Percentiles rank a stretch among this genome's conserved stretches.
Conservation (phyloP, 805 yeast species). For the Myxozyma mucilagina region DNA sequence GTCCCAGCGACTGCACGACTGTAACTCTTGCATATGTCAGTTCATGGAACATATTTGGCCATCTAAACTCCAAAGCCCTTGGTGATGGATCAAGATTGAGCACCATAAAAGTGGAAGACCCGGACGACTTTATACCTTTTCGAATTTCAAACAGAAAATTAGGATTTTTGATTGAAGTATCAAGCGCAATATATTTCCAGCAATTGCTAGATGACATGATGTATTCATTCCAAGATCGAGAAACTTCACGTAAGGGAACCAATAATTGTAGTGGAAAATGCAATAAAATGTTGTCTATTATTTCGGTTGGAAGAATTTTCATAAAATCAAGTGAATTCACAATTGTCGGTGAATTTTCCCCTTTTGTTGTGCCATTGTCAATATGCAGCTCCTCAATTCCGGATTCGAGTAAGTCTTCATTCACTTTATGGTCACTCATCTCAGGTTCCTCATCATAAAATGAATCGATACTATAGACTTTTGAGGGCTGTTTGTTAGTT, state of each 20-base stretch:
- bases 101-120: background rate
- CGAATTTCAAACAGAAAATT: background rate
- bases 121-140: background rate
- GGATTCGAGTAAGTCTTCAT: too few relatives aligned
- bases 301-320: background rate
- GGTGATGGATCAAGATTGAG: conserved; percentile 7
- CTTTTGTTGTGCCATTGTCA: too few relatives aligned
- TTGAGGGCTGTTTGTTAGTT: too few relatives aligned
- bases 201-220: background rate
- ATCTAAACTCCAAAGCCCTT: conserved; percentile 3
- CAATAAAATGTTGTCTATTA: background rate
- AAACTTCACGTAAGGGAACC: conserved; percentile 6
- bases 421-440: too few relatives aligned
- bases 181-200: conserved; percentile 3
- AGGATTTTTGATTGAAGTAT: background rate
- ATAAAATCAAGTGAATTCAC: background rate
- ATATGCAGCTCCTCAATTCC: too few relatives aligned
- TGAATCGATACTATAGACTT: too few relatives aligned
- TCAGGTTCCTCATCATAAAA: too few relatives aligned
- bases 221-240: conserved; percentile 2
- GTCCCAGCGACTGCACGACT: conserved; percentile 1
- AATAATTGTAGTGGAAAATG: conserved; percentile 1
- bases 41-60: conserved; percentile 4
- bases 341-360: background rate
- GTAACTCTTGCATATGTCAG: conserved; percentile 5